Percentiles rank a stretch among this genome's conserved stretches.
These are phyloP conservation scores for Solanum megistacrolobum DNA, from an alignment of 257 asterid genomes.

Conservation along the genomic window DNA sequence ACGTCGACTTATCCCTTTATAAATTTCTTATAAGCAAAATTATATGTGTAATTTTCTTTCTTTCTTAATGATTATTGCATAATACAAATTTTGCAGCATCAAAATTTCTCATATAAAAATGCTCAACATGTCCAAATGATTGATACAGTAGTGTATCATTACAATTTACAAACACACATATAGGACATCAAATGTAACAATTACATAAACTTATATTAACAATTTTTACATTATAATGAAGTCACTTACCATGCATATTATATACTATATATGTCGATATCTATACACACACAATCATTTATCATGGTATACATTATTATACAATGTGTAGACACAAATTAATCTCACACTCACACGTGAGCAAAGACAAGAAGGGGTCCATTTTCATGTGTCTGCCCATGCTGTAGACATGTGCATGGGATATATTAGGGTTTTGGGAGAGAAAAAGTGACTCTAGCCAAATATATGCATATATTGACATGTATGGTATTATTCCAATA, in stretches of 20 bases:
- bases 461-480: conserved; percentile 1
- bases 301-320: neutral
- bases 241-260: neutral
- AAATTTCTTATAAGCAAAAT: too few relatives aligned
- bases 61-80: too few relatives aligned
- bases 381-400: conserved; percentile 32
- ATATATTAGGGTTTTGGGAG: conserved; percentile 5
- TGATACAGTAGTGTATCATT: neutral
- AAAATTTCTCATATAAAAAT: neutral
- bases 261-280: neutral
- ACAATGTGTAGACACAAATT: neutral
- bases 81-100: neutral
- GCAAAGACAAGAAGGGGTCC: conserved; percentile 19
- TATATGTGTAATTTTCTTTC: too few relatives aligned
- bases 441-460: conserved; percentile 19
- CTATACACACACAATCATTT: neutral
- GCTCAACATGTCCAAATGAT: neutral
- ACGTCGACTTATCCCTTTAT: too few relatives aligned
- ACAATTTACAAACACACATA: neutral
- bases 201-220: neutral
- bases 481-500: conserved; percentile 26
- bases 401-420: conserved; percentile 15
- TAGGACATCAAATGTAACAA: neutral
- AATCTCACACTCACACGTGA: conserved; percentile 10
- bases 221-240: neutral